These are phyloP conservation scores for Laburnicola sp. DNA, from an alignment of 2,329 filamentous ascomycete genomes.

Conservation along the genomic window DNA sequence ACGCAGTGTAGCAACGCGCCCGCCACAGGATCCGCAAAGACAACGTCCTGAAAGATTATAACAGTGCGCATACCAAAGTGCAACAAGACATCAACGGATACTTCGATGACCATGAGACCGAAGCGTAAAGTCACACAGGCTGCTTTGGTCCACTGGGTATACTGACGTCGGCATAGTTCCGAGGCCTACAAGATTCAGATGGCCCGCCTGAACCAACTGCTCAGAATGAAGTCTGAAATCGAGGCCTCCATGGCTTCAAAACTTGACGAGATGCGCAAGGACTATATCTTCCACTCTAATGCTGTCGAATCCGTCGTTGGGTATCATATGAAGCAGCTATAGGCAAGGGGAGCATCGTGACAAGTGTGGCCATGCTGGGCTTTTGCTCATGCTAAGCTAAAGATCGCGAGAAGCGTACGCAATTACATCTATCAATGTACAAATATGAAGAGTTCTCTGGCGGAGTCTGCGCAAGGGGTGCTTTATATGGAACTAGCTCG, in stretches of 20 bases:
- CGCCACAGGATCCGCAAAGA: conserved; percentile 25
- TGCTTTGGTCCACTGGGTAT: background rate
- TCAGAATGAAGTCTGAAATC: conserved; percentile 27
- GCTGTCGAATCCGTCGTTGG: conserved; percentile 28
- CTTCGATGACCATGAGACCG: conserved; percentile 30
- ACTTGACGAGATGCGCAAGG: conserved; percentile 17
- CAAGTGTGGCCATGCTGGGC: background rate
- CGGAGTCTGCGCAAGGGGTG: too few species aligned
- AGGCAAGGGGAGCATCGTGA: conserved; percentile 10
- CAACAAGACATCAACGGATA: conserved; percentile 24
- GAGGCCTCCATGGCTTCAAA: conserved; percentile 30
- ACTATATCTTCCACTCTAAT: conserved; percentile 27
- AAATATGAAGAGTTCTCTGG: too few species aligned
- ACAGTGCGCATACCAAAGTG: conserved; percentile 8
- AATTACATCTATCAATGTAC: too few species aligned
- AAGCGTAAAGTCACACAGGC: conserved; percentile 29
- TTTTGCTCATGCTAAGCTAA: too few species aligned
- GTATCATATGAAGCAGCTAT: conserved; percentile 25
- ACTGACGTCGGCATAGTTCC: conserved; percentile 16
- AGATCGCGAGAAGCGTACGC: too few species aligned
- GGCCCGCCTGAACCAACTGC: conserved; percentile 25
- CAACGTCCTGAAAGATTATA: conserved; percentile 26
- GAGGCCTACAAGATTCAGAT: conserved; percentile 28
- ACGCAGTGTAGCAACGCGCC: conserved; percentile 30
- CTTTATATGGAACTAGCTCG: too few species aligned